Evolutionary conservation across 1,139 yeast genomes (phyloP).

Genomic region (Geotrichum restrictum): DNA sequence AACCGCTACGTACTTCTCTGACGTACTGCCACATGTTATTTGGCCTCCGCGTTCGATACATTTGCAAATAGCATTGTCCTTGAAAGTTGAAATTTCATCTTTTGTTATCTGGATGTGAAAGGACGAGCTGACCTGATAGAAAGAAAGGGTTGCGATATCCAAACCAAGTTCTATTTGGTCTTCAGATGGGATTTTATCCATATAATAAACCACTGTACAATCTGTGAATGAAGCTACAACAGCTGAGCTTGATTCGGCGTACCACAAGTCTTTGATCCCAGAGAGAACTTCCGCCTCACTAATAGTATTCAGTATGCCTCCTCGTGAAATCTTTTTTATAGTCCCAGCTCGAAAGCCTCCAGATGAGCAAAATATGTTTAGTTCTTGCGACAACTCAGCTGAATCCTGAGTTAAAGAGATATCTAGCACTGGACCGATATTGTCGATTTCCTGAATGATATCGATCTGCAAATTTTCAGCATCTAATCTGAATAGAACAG

Average conservation of each 20-base stretch:
- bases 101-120: slow-evolving; percentile 1
- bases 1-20: neutral
- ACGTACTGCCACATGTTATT: neutral
- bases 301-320: neutral
- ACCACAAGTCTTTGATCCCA: slow-evolving; percentile 2
- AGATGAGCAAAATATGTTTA: neutral
- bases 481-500: slow-evolving; percentile 1
- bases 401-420: neutral
- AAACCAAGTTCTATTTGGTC: too few species aligned
- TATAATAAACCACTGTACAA: neutral
- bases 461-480: neutral
- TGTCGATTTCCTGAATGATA: slow-evolving; percentile 6
- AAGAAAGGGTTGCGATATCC: neutral
- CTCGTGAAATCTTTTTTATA: neutral
- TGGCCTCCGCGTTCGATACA: neutral
- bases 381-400: neutral
- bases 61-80: neutral
- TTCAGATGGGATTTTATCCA: too few species aligned
- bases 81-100: neutral
- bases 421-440: slow-evolving; percentile 6
- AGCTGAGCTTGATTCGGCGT: neutral
- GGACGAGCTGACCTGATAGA: neutral
- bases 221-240: neutral
- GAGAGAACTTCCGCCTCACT: neutral
- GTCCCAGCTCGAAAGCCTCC: slow-evolving; percentile 5